These are phyloP conservation scores for Fusarium buxicola DNA, from an alignment of 2,329 filamentous ascomycete genomes.

Conservation along the genomic window DNA sequence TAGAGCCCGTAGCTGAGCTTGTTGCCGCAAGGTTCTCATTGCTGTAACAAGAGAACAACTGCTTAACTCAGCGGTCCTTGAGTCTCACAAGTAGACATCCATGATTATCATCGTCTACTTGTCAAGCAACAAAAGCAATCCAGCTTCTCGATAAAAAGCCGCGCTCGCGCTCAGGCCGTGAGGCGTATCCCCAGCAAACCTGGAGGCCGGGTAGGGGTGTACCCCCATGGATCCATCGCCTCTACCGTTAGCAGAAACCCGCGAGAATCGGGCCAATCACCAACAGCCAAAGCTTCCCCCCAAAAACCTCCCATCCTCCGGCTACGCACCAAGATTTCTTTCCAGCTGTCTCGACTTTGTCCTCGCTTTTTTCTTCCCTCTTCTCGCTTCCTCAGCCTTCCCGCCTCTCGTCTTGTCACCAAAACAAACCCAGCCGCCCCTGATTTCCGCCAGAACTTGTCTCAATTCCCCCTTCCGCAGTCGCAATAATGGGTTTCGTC, in stretches of 20 bases:
- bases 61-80: too few relatives aligned
- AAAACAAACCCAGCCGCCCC: conserved; percentile 19
- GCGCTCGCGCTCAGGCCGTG: conserved; percentile 18
- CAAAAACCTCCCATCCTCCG: conserved; percentile 48
- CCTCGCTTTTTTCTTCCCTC: conserved; percentile 35
- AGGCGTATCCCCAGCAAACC: conserved; percentile 37
- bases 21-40: not conserved
- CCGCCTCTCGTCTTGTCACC: conserved; percentile 4
- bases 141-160: conserved; percentile 28
- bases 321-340: conserved; percentile 49
- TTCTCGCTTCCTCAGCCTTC: conserved; percentile 26
- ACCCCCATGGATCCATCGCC: conserved; percentile 37
- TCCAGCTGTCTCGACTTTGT: conserved; percentile 38
- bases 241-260: conserved; percentile 31
- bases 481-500: conserved; percentile 83
- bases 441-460: conserved; percentile 34
- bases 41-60: not conserved
- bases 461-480: conserved; percentile 34
- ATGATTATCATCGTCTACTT: too few relatives aligned
- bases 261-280: conserved; percentile 38
- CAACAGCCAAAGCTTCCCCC: conserved; percentile 40
- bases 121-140: not conserved
- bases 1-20: conserved; percentile 2
- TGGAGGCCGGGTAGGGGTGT: conserved; percentile 23
- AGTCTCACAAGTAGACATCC: too few relatives aligned